Evolutionary conservation across 768 basidiomycete species (phyloP).

Genomic region (Zangia roseola): DNA sequence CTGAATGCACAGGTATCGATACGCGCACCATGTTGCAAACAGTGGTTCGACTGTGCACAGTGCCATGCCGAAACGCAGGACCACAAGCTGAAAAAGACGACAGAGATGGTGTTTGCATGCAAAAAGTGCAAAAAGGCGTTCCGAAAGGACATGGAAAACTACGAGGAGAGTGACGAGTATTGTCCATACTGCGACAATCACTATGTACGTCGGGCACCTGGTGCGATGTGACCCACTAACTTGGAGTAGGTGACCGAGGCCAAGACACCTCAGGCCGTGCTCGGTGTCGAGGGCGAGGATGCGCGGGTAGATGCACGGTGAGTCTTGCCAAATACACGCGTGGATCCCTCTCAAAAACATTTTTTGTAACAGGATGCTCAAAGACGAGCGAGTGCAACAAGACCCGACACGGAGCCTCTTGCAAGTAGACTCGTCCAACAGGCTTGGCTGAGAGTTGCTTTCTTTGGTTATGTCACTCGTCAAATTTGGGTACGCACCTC

Average conservation of each 20-base stretch:
- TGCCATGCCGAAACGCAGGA: conserved; percentile 87
- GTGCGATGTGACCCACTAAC: background rate
- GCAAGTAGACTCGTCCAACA: conserved; percentile 4
- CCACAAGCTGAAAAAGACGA: conserved; percentile 69
- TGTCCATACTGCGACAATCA: conserved; percentile 99
- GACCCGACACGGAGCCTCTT: conserved; percentile 51
- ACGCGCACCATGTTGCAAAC: conserved; percentile 95
- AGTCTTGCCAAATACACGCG: conserved; percentile 19
- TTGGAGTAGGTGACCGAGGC: conserved; percentile 79
- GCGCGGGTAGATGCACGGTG: conserved; percentile 84
- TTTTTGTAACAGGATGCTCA: conserved; percentile 64
- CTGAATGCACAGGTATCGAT: conserved; percentile 96
- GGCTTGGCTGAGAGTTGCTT: conserved; percentile 26
- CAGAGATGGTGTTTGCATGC: conserved; percentile 83
- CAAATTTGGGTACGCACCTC: conserved; percentile 42
- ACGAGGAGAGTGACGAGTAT: conserved; percentile 97
- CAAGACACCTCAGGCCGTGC: conserved; percentile 81
- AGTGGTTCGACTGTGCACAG: conserved; percentile 96
- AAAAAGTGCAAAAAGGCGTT: conserved; percentile 97
- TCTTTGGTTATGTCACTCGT: conserved; percentile 30
- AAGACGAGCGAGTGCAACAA: conserved; percentile 76
- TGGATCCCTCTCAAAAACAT: background rate
- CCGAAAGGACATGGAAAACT: conserved; percentile 87
- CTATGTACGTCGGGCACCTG: too few species aligned
- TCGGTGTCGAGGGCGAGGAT: conserved; percentile 91